Evolutionary conservation across 2,329 filamentous ascomycete genomes (phyloP), one percentile per base, ranked within the genome.

Genomic region (Fusarium sacchari): DNA sequence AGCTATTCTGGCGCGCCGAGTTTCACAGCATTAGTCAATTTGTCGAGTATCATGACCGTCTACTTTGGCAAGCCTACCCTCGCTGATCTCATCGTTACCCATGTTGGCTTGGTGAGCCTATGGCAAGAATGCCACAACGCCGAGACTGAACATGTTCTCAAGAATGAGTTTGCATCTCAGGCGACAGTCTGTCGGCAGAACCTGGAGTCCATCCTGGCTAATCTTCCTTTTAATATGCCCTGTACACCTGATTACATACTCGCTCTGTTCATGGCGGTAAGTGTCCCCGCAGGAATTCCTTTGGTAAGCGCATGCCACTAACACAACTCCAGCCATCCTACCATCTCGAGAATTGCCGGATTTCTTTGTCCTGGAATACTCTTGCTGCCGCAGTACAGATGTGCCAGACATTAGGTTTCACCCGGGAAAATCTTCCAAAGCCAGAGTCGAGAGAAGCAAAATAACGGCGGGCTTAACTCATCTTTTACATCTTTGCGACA

Each of bases 1-100:
- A 39, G 37, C 57, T 64, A 5, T 66, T 60, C 26, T 67, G 64
- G 64, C 56, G 61, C 1, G 36, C 56, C 1, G 61, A 67, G 7
- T 66, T 67, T 2, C 37, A 67, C 7, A 67, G 32, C 9, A 50
- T 67, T 8, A 34, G 26, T 1, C 64, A 67, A 22, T 67, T 67
- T 30, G 64, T 66, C 7, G 64, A 67, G n/a, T 66, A 67, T 39
- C 11, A 67, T 67, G 64, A 67, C 64, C 4, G 64, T 67, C 7
- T 67, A 67, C 26, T 66, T 67, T 10, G 64, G 64, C 7, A 67
- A 67, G 37, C 61, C 61, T 2, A 67, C 61, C 10, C 37, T 67
- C 5, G 64, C 61, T 11, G 61, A 67, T 2, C 61, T 67, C 9
- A 50, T 67, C 0, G n/a, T 67, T 12, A 67, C 64, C 0, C 18